These are phyloP conservation scores for Phoma herbarum DNA, from an alignment of 2,329 filamentous ascomycete genomes.

Conservation along the genomic window DNA sequence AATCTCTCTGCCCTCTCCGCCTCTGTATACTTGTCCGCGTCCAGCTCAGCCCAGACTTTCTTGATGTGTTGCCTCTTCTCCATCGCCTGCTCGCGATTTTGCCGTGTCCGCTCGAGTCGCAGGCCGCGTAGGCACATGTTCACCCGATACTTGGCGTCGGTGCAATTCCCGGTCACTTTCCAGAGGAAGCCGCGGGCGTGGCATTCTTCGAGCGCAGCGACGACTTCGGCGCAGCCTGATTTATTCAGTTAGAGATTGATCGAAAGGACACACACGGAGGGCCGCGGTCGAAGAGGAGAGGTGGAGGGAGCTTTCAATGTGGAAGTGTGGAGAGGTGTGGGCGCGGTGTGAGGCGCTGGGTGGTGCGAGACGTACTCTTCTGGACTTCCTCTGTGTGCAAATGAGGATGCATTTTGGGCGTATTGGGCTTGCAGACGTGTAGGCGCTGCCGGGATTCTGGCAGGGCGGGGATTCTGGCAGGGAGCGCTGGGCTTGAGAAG, in stretches of 20 bases:
- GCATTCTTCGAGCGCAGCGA: constrained; percentile 93
- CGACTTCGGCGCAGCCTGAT: constrained; percentile 91
- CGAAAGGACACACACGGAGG: too few relatives aligned
- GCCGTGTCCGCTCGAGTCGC: constrained; percentile 77
- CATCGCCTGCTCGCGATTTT: constrained; percentile 76
- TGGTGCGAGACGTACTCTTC: constrained; percentile 67
- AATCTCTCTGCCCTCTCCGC: constrained; percentile 3
- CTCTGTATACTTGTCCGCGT: constrained; percentile 65
- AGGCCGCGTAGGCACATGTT: constrained; percentile 85
- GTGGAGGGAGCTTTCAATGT: constrained; percentile 23
- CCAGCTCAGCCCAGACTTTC: constrained; percentile 80
- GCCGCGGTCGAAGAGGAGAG: too few relatives aligned
- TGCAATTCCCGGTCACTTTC: constrained; percentile 92
- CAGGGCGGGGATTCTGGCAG: background rate
- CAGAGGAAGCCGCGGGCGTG: constrained; percentile 91
- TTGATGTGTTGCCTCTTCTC: constrained; percentile 76
- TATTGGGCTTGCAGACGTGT: background rate
- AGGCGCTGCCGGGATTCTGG: background rate
- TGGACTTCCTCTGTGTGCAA: constrained; percentile 89
- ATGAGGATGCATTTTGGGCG: constrained; percentile 87
- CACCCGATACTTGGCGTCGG: constrained; percentile 81
- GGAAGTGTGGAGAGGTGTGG: background rate
- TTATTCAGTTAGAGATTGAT: constrained; percentile 4
- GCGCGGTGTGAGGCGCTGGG: background rate
- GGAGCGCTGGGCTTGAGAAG: background rate